phyloP scores from a whole-genome alignment of 352 stramenopile genomes.

The Globisporangium solare region DNA sequence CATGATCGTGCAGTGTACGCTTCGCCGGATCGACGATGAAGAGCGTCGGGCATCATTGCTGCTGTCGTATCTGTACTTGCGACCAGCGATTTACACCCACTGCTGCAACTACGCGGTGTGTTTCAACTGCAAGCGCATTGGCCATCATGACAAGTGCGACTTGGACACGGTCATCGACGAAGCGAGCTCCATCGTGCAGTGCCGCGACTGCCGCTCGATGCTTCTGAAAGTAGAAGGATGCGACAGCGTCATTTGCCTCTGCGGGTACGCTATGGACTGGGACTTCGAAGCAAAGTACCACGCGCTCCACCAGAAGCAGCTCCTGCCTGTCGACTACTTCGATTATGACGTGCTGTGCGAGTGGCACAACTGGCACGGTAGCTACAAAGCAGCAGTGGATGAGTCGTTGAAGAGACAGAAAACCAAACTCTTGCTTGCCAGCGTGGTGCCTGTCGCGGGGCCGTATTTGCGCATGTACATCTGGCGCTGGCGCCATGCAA shows the following conservation, averaged over 20 bases:
- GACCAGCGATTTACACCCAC: conserved; percentile 22
- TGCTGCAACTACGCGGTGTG: conserved; percentile 41
- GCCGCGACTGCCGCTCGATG: conserved; percentile 32
- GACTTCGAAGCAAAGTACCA: conserved; percentile 16
- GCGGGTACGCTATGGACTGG: conserved; percentile 42
- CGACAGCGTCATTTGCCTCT: conserved; percentile 41
- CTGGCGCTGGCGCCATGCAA: too few relatives aligned
- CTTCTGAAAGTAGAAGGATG: conserved; percentile 53
- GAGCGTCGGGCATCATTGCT: conserved; percentile 38
- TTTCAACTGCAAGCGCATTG: conserved; percentile 46
- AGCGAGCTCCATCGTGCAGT: conserved; percentile 29
- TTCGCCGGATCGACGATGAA: conserved; percentile 25
- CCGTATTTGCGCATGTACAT: too few relatives aligned
- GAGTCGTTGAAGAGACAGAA: too few relatives aligned
- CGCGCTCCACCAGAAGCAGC: conserved; percentile 9
- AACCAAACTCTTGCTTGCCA: too few relatives aligned
- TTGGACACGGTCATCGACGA: conserved; percentile 19
- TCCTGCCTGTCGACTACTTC: conserved; percentile 30
- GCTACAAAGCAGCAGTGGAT: too few relatives aligned
- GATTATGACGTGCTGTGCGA: conserved; percentile 4
- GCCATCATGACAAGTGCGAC: conserved; percentile 24
- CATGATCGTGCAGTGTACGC: conserved; percentile 11
- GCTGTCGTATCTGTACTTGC: conserved; percentile 28
- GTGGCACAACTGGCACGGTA: too few relatives aligned
- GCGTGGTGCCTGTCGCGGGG: too few relatives aligned